Conservation (phyloP, 495 filamentous ascomycete genomes). For the Aspergillus olivimuriae region DNA sequence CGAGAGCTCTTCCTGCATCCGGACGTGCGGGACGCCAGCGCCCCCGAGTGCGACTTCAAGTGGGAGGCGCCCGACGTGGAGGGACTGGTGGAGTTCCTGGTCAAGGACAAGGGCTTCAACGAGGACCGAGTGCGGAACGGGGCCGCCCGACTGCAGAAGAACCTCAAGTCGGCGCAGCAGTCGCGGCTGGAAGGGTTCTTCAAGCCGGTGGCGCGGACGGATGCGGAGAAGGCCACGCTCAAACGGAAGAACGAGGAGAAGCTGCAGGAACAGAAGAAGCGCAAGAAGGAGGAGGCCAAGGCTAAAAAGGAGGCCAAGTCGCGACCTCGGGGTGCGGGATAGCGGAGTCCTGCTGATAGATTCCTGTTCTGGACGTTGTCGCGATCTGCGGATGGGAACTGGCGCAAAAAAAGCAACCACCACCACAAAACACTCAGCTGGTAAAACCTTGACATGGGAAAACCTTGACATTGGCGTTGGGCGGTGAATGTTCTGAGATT, state of each 20-base stretch:
- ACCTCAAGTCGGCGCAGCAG: constrained; percentile 82
- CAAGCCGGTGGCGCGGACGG: constrained; percentile 84
- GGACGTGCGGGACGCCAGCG: constrained; percentile 77
- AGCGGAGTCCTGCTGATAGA: too few species aligned
- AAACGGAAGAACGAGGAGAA: constrained; percentile 95
- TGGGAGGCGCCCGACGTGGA: constrained; percentile 93
- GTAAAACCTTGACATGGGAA: too few species aligned
- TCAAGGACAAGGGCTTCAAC: constrained; percentile 90
- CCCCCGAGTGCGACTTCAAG: constrained; percentile 90
- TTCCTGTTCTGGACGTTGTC: too few species aligned
- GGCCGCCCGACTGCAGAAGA: constrained; percentile 73
- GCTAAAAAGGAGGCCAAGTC: constrained; percentile 83
- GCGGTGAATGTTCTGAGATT: too few species aligned
- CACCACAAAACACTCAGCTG: too few species aligned
- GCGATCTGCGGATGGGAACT: too few species aligned
- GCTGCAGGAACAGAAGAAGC: constrained; percentile 84
- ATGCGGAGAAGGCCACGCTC: constrained; percentile 69
- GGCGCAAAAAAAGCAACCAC: too few species aligned
- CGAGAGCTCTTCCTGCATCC: constrained; percentile 86
- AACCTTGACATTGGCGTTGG: too few species aligned
- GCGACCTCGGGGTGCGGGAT: constrained; percentile 70
- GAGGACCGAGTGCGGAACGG: constrained; percentile 83
- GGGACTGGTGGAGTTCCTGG: constrained; percentile 80
- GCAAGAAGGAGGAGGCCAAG: constrained; percentile 79
- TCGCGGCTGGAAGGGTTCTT: constrained; percentile 95